These are phyloP conservation scores for Clitopilus passeckerianus DNA, from an alignment of 768 basidiomycete species.

Conservation along the genomic window DNA sequence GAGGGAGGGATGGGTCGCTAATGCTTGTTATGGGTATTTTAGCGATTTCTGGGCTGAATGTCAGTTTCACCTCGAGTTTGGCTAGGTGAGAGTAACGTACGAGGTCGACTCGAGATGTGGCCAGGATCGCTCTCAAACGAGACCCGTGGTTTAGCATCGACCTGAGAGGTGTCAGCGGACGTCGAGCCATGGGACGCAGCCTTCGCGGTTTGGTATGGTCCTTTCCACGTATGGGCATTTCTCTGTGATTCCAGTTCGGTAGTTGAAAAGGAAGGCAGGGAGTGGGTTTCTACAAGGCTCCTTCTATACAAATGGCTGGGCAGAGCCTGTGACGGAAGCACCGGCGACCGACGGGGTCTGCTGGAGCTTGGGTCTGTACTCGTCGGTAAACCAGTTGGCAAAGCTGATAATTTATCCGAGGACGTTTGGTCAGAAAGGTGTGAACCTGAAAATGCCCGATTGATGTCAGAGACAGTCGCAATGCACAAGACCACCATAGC, in stretches of 20 bases:
- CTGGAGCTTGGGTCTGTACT: constrained; percentile 22
- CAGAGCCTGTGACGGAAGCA: constrained; percentile 19
- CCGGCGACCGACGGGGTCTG: constrained; percentile 25
- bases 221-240: constrained; percentile 16
- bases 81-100: not conserved
- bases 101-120: constrained; percentile 6
- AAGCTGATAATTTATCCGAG: constrained; percentile 40
- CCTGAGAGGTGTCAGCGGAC: constrained; percentile 32
- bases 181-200: constrained; percentile 15
- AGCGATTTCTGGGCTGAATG: not conserved
- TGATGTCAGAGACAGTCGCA: constrained; percentile 13
- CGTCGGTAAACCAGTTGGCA: constrained; percentile 18
- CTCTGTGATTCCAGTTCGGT: constrained; percentile 19
- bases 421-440: constrained; percentile 37
- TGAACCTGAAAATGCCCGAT: constrained; percentile 22
- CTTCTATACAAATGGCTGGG: constrained; percentile 27
- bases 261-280: constrained; percentile 34
- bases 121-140: constrained; percentile 49
- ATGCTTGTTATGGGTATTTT: constrained; percentile 16
- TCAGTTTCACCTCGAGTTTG: not conserved
- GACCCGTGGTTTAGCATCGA: constrained; percentile 45
- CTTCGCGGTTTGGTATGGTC: constrained; percentile 7
- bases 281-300: constrained; percentile 36
- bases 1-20: constrained; percentile 28
- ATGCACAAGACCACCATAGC: not conserved